Base-by-base conservation (phyloP, 768 basidiomycete species). In the Cystobasidium onofrii region DNA sequence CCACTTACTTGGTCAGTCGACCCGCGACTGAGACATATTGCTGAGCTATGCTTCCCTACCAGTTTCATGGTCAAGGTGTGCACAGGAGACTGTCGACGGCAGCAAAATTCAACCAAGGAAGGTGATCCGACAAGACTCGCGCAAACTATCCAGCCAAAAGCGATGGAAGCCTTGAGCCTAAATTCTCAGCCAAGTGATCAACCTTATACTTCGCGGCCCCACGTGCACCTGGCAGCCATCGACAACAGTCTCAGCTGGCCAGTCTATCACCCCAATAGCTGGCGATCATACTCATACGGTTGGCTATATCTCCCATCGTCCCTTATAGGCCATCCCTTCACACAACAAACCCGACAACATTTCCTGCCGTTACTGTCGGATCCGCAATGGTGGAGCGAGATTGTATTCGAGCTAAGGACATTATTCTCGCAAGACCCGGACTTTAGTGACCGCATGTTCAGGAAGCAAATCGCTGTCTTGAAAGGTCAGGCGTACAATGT, bases 401-500 rank as follows among this genome's bases (percentile, higher is more conserved):
- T 91, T 7, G 90, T 88, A 1, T 89, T 84, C 75, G 86, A 90
- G 76, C 82, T 94, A 17, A 85, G 88, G 76, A 88, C 87, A 75
- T 79, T 92, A 10, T 92, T 92, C 79, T 87, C 87, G 13, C 84
- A 90, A 1, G 92, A 92, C 79, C 87, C 88, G 1, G 91, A 90
- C 33, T 77, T 74, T 43, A 73, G 74, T 29, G 75, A 77, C 43
- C 50, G 64, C 27, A 66, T 73, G 74, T 80, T 78, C 73, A 54
- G 90, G 89, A 84, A 89, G 74, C 92, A 95, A 84, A 81, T 94
- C 71, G 88, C 91, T n/a, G 91, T 95, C 3, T 88, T 95, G 74
- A 94, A 94, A 82, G 92, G 91, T 15, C 92, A 94, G 80, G 92
- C 90, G 50, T 91, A 88, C 86, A 92, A 93, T 77, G 89, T 94